Conservation (phyloP, 139 green algal species). For the Auxenochlorella protothecoides region DNA sequence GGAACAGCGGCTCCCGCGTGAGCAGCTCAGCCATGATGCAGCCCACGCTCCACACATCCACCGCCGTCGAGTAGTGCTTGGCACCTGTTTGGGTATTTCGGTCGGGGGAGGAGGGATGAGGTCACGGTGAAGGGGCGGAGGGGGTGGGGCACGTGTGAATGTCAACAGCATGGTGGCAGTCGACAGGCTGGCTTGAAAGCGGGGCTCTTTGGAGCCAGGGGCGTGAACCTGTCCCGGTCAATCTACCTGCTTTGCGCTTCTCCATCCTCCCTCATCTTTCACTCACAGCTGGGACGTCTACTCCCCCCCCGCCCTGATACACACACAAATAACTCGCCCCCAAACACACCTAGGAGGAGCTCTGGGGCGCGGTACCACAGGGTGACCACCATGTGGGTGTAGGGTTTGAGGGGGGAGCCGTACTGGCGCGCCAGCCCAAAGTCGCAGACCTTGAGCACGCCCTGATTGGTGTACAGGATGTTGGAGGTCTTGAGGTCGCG, state of each 20-base stretch:
- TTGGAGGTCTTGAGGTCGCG: constrained; percentile 95
- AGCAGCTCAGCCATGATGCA: constrained; percentile 93
- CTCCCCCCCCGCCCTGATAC: not conserved
- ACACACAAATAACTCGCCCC: not conserved
- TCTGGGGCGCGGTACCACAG: constrained; percentile 77
- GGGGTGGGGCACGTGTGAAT: no score
- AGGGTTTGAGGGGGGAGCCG: constrained; percentile 41
- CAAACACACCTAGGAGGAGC: constrained; percentile 68
- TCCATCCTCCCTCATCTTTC: no score
- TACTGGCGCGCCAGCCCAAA: constrained; percentile 88
- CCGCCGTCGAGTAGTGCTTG: constrained; percentile 61
- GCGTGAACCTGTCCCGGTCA: no score
- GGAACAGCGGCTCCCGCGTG: constrained; percentile 47
- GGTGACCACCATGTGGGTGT: constrained; percentile 76
- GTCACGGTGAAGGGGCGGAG: no score
- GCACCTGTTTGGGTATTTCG: no score
- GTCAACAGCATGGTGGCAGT: no score
- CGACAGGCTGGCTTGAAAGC: no score
- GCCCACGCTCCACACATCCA: constrained; percentile 84
- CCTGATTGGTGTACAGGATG: constrained; percentile 91
- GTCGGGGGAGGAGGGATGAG: no score
- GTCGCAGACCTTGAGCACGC: constrained; percentile 93
- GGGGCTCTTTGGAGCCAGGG: no score
- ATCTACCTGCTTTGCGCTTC: no score
- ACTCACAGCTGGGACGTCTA: no score